phyloP scores from a whole-genome alignment of 2,329 filamentous ascomycete species.

The Rhinocladiella similis region DNA sequence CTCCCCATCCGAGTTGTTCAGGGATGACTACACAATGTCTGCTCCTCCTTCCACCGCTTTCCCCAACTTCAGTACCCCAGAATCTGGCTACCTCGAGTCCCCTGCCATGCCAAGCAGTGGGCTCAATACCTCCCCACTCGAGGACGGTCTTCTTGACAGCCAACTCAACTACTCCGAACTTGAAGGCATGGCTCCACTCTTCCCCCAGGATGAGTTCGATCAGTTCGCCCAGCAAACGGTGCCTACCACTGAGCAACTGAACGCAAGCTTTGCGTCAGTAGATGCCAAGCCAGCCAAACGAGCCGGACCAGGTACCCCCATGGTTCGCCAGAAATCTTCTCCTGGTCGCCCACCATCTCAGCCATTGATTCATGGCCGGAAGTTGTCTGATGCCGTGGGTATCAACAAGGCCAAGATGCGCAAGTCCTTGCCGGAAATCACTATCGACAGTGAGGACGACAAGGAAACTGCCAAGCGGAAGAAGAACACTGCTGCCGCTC shows the following conservation, averaged over 20 bases:
- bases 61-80: constrained; percentile 71
- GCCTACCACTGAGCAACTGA: constrained; percentile 31
- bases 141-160: constrained; percentile 29
- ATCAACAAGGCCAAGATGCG: constrained; percentile 67
- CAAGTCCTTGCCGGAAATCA: constrained; percentile 70
- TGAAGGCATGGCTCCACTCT: constrained; percentile 25
- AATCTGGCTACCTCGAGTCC: constrained; percentile 64
- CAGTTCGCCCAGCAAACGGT: constrained; percentile 31
- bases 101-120: constrained; percentile 42
- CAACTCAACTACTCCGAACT: constrained; percentile 27
- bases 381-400: constrained; percentile 67
- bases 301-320: constrained; percentile 15
- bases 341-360: constrained; percentile 36
- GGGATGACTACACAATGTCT: constrained; percentile 59
- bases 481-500: constrained; percentile 83
- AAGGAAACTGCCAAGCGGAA: constrained; percentile 82
- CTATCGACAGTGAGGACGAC: constrained; percentile 72
- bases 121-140: constrained; percentile 28
- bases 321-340: constrained; percentile 36
- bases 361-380: constrained; percentile 46
- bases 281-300: constrained; percentile 3
- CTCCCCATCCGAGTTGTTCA: constrained; percentile 73
- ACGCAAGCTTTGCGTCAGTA: constrained; percentile 16
- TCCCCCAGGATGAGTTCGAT: constrained; percentile 26
- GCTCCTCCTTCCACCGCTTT: constrained; percentile 75